phyloP scores from a whole-genome alignment of 371 early-diverging fungal species.

The Mortierella polycephala region DNA sequence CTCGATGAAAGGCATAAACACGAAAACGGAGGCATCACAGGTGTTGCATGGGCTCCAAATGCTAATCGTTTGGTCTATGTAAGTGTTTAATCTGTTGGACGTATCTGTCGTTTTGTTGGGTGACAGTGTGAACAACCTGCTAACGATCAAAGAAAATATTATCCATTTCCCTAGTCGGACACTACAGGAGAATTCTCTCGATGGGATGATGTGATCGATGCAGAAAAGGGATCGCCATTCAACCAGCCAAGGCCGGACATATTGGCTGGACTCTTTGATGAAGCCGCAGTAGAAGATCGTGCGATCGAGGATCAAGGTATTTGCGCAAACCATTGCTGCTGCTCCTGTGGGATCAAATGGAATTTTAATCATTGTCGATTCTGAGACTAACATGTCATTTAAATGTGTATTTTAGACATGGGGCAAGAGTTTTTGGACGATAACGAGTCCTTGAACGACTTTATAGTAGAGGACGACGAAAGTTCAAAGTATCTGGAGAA shows the following conservation, averaged over 20 bases:
- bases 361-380: not conserved
- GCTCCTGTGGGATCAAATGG: not conserved
- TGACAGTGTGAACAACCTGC: no score
- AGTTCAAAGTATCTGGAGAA: slow-evolving; percentile 65
- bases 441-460: slow-evolving; percentile 60
- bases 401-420: slow-evolving; percentile 23
- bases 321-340: not conserved
- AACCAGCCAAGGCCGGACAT: slow-evolving; percentile 28
- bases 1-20: slow-evolving; percentile 20
- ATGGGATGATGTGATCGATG: slow-evolving; percentile 30
- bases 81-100: slow-evolving; percentile 1
- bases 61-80: slow-evolving; percentile 39
- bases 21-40: slow-evolving; percentile 23
- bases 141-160: not conserved
- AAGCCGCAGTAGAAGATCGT: slow-evolving; percentile 18
- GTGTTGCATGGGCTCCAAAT: slow-evolving; percentile 30
- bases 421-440: slow-evolving; percentile 30
- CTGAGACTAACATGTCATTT: not conserved
- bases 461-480: slow-evolving; percentile 90
- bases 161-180: slow-evolving; percentile 15
- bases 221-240: slow-evolving; percentile 28
- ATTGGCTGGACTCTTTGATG: slow-evolving; percentile 44
- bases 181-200: slow-evolving; percentile 19
- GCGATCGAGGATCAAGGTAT: slow-evolving; percentile 24
- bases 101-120: not conserved